A percentile compares a stretch with the other conserved stretches of the same genome.
These are phyloP conservation scores for Candida chilensis DNA, from an alignment of 805 yeast species.

Conservation along the genomic window DNA sequence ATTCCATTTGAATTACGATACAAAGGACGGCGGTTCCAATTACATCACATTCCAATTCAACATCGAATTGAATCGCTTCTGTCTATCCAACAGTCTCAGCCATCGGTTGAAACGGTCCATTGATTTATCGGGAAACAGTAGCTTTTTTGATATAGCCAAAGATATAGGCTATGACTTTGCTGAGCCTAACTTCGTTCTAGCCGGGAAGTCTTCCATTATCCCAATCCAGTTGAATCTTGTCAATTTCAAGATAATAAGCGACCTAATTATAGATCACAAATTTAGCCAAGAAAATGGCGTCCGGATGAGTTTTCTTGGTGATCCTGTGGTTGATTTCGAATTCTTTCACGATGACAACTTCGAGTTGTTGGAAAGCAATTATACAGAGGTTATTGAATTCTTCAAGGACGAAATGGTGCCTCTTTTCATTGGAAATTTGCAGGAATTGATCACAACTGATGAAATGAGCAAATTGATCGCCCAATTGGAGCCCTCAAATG, in stretches of 20 bases:
- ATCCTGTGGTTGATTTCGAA: neutral
- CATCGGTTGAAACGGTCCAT: neutral
- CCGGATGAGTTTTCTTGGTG: neutral
- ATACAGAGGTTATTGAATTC: neutral
- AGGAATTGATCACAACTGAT: neutral
- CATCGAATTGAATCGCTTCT: neutral
- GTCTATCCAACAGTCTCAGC: neutral
- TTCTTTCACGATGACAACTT: neutral
- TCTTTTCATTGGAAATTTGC: neutral
- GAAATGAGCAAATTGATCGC: neutral
- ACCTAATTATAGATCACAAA: neutral
- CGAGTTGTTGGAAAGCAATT: neutral
- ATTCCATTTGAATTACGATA: neutral
- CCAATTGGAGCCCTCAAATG: no score
- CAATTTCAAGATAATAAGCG: neutral
- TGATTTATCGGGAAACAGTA: neutral
- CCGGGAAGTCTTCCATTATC: neutral
- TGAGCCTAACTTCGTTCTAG: neutral
- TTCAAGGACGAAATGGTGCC: neutral
- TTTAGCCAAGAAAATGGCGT: neutral
- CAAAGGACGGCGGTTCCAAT: neutral
- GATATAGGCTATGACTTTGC: slow-evolving; percentile 1
- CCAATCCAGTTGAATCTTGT: neutral
- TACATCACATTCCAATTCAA: neutral
- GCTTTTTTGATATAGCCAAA: neutral